Conservation (phyloP, 2,329 filamentous ascomycete species). For the Sporothrix phasma region DNA sequence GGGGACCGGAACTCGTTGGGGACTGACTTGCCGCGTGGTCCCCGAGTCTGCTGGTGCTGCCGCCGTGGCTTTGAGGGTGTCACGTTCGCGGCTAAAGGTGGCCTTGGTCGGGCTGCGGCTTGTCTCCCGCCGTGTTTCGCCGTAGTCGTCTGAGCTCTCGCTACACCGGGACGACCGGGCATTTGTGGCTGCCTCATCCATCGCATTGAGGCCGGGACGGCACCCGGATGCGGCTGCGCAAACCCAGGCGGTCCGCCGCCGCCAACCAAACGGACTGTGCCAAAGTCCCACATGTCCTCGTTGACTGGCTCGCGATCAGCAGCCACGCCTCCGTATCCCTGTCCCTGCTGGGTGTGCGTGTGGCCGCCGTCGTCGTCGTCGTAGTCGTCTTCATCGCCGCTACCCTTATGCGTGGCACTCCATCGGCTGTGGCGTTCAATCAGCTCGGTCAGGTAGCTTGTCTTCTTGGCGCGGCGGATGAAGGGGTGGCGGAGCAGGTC, state of each 20-base stretch:
- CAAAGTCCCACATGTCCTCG: conserved; percentile 97
- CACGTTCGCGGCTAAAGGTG: conserved; percentile 33
- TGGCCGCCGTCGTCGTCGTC: conserved; percentile 36
- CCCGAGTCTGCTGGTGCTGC: conserved; percentile 23
- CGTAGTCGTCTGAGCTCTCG: conserved; percentile 41
- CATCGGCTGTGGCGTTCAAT: conserved; percentile 87
- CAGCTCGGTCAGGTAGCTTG: conserved; percentile 89
- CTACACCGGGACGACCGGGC: conserved; percentile 50
- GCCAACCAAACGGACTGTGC: conserved; percentile 74
- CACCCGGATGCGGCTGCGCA: conserved; percentile 19
- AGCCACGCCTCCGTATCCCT: conserved; percentile 11
- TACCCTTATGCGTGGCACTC: conserved; percentile 62
- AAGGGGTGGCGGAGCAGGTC: conserved; percentile 86
- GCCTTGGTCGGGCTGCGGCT: conserved; percentile 47
- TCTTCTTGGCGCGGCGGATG: conserved; percentile 84
- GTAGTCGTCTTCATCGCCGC: conserved; percentile 42
- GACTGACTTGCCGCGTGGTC: conserved; percentile 48
- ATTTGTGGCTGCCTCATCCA: conserved; percentile 78
- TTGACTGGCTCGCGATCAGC: conserved; percentile 48
- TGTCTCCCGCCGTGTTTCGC: conserved; percentile 39
- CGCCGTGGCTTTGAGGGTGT: conserved; percentile 45
- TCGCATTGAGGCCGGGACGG: conserved; percentile 52
- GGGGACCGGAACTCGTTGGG: conserved; percentile 47
- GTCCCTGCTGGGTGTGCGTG: conserved; percentile 35
- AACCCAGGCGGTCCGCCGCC: conserved; percentile 25